Conservation (phyloP, 2,329 filamentous ascomycete genomes). For the Microascus cirrosus region DNA sequence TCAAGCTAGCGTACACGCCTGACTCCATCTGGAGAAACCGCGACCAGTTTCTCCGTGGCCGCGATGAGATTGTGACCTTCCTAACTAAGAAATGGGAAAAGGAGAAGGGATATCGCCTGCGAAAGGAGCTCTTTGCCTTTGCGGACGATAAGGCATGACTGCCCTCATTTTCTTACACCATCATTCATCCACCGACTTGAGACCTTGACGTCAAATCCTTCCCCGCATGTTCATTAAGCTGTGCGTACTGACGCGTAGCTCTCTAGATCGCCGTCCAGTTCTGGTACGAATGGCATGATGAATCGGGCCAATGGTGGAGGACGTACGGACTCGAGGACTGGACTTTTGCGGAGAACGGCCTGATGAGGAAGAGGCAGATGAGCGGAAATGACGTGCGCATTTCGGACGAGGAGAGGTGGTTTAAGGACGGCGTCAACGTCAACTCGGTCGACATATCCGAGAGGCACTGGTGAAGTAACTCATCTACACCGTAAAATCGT, state of each 20-base stretch:
- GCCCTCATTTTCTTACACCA: background rate
- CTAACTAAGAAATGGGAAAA: conserved; percentile 62
- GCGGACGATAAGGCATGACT: conserved; percentile 44
- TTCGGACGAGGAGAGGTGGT: conserved; percentile 53
- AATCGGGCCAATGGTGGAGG: conserved; percentile 67
- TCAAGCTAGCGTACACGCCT: conserved; percentile 64
- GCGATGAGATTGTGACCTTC: conserved; percentile 55
- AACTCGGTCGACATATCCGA: conserved; percentile 55
- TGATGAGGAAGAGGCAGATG: conserved; percentile 68
- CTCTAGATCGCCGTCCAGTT: conserved; percentile 71
- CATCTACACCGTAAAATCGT: no score
- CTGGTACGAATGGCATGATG: conserved; percentile 76
- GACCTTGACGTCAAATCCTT: background rate
- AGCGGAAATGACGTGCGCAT: conserved; percentile 63
- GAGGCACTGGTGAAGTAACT: conserved; percentile 54
- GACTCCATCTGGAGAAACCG: conserved; percentile 77
- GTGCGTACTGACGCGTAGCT: background rate
- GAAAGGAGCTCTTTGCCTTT: conserved; percentile 79
- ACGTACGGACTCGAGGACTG: conserved; percentile 77
- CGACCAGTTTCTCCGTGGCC: conserved; percentile 56
- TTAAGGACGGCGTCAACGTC: conserved; percentile 57
- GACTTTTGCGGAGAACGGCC: conserved; percentile 60
- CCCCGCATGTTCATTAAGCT: background rate
- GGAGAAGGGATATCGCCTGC: conserved; percentile 60
- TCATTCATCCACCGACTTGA: background rate